Percentiles rank a stretch among this genome's conserved stretches.
Conservation (phyloP, 2,329 filamentous ascomycete species). For the Botrytis pseudocinerea region DNA sequence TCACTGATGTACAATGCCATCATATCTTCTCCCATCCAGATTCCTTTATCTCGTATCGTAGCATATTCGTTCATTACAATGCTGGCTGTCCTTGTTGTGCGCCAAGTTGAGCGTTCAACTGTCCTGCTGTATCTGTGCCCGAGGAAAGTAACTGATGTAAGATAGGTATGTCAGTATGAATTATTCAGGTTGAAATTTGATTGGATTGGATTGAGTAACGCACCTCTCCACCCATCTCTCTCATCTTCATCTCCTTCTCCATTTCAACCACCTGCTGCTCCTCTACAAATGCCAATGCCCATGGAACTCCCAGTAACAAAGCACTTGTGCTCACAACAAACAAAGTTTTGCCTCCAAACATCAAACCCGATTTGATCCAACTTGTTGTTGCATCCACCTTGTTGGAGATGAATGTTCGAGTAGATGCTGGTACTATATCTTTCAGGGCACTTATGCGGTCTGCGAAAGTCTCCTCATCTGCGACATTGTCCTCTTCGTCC, state of each 20-base stretch:
- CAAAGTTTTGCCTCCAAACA: slow-evolving; percentile 79
- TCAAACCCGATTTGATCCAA: slow-evolving; percentile 60
- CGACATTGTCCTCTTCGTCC: slow-evolving; percentile 67
- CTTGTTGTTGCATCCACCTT: slow-evolving; percentile 56
- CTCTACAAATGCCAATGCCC: slow-evolving; percentile 88
- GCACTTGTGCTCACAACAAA: slow-evolving; percentile 91
- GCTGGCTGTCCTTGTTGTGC: slow-evolving; percentile 37
- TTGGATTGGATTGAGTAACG: slow-evolving; percentile 14
- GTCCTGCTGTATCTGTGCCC: slow-evolving; percentile 30
- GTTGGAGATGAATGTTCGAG: slow-evolving; percentile 66
- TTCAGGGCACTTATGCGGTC: slow-evolving; percentile 72
- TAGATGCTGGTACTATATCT: slow-evolving; percentile 74
- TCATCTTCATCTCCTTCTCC: slow-evolving; percentile 97
- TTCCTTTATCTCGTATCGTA: slow-evolving; percentile 21
- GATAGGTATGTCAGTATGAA: slow-evolving; percentile 24
- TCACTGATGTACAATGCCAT: slow-evolving; percentile 36
- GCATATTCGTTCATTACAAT: slow-evolving; percentile 35
- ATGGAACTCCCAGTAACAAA: slow-evolving; percentile 87
- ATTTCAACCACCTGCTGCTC: slow-evolving; percentile 97
- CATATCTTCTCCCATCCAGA: slow-evolving; percentile 25
- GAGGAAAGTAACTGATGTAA: slow-evolving; percentile 33
- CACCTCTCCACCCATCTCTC: slow-evolving; percentile 83
- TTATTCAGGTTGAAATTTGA: not conserved
- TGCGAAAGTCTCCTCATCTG: slow-evolving; percentile 58
- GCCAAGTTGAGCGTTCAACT: slow-evolving; percentile 37